Evolutionary conservation across 2,329 filamentous ascomycete species (phyloP).

Genomic region (Ascochyta lentis): DNA sequence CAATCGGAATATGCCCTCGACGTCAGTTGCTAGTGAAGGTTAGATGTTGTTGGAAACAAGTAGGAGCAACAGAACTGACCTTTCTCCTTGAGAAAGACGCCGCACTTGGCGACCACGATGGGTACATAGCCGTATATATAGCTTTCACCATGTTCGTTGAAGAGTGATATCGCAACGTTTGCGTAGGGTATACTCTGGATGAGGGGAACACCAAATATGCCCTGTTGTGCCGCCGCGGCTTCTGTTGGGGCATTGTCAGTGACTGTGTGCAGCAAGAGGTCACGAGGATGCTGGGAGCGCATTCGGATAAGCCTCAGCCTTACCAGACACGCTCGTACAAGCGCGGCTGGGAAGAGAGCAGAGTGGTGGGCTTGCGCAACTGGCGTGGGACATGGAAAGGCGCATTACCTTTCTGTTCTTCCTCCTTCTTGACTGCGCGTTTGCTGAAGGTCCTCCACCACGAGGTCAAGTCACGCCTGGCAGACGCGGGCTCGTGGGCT

Average conservation of each 20-base stretch:
- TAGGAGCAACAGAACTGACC: conserved; percentile 61
- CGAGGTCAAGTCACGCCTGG: conserved; percentile 85
- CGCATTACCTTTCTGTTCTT: conserved; percentile 63
- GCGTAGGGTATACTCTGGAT: conserved; percentile 96
- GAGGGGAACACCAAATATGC: conserved; percentile 93
- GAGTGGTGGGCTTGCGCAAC: neutral
- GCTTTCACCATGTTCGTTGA: conserved; percentile 89
- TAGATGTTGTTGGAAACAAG: conserved; percentile 23
- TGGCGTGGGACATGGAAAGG: neutral
- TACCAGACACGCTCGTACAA: conserved; percentile 12
- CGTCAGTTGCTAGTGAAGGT: conserved; percentile 74
- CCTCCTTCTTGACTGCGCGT: conserved; percentile 65
- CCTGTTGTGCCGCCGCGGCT: conserved; percentile 58
- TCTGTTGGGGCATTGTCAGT: conserved; percentile 40
- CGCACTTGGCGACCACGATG: conserved; percentile 97
- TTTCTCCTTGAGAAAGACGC: conserved; percentile 97
- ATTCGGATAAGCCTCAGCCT: conserved; percentile 24
- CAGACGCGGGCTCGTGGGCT: conserved; percentile 72
- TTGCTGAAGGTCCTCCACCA: conserved; percentile 97
- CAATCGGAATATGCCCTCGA: conserved; percentile 95
- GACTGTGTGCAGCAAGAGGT: conserved; percentile 22
- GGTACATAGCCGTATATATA: conserved; percentile 99
- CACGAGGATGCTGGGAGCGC: conserved; percentile 26
- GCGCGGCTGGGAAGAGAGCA: conserved; percentile 12
- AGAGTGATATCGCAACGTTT: conserved; percentile 95